Conservation (phyloP, 805 yeast species). For the Sugiyamaella chiloensis region DNA sequence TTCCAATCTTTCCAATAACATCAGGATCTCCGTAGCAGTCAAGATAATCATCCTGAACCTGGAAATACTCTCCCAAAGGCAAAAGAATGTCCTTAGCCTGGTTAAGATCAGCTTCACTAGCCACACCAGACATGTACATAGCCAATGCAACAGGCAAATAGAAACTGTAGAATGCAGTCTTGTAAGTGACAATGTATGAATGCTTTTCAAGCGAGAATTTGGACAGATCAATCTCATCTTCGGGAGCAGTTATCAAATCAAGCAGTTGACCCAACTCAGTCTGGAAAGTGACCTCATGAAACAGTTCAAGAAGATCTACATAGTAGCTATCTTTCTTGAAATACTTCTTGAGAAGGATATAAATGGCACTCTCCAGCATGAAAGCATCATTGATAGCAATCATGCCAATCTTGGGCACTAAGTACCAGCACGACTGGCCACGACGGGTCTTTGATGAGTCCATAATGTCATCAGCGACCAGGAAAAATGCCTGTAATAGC, state of each 20-base stretch:
- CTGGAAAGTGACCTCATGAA: constrained; percentile 96
- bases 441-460: constrained; percentile 94
- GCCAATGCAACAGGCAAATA: constrained; percentile 97
- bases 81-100: constrained; percentile 86
- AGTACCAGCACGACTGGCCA: constrained; percentile 99
- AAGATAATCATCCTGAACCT: constrained; percentile 94
- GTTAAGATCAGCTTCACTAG: constrained; percentile 66
- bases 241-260: constrained; percentile 96
- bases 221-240: constrained; percentile 82
- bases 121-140: constrained; percentile 85
- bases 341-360: constrained; percentile 81
- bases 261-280: constrained; percentile 96
- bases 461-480: constrained; percentile 99
- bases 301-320: constrained; percentile 84
- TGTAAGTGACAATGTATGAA: constrained; percentile 91
- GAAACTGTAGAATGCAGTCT: constrained; percentile 96
- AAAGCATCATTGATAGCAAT: constrained; percentile 97
- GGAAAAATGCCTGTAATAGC: constrained; percentile 90
- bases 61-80: constrained; percentile 97
- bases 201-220: constrained; percentile 88
- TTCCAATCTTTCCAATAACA: constrained; percentile 97
- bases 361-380: constrained; percentile 93
- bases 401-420: constrained; percentile 70
- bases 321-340: constrained; percentile 81
- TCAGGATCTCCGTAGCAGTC: constrained; percentile 98